Base-by-base conservation (phyloP, 2,329 filamentous ascomycete genomes). In the Ophiostoma sp. region DNA sequence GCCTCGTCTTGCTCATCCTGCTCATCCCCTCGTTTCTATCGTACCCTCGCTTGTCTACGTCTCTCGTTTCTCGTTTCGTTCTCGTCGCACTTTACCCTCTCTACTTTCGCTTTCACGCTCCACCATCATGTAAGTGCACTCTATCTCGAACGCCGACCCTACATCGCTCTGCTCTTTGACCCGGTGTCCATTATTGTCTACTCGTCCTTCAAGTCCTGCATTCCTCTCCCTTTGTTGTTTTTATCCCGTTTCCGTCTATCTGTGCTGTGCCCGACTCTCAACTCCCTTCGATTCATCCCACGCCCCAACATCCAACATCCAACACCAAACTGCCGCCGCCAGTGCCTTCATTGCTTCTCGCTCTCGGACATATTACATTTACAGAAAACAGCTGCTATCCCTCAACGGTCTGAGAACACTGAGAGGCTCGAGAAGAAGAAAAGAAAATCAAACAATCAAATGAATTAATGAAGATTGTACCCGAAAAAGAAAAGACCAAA, bases 211-310 rank as follows among this genome's bases (percentile, higher is more conserved):
- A 27, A 31, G 27, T 48, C 17, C 7, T 48, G 44, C 52, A 27
- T 57, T 27, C 23, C 52, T 57, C n/a, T 23, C 52, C 6, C 4
- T 15, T 27, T 57, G 52, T 27, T n/a, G 52, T 27, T n/a, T 57
- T 23, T 27, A 27, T 27, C 52, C n/a, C 27, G 52, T 57, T 27
- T 57, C 52, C 23, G 52, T 57, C 23, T 27, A 11, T 52, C 5
- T 23, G 17, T 23, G n/a, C n/a, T 57, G 5, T 48, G 44, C 3
- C 52, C 23, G 52, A 23, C 52, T 57, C n/a, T 3, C 52, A 27
- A n/a, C 48, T 52, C 52, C 23, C 48, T 57, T 15, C n/a, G 52
- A 57, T 57, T 48, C 44, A 48, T 48, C 44, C 44, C 44, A 48
- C 44, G 17, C 44, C 20, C 44, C 44, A 48, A 48, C 44, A 48